Percentiles rank a stretch among this genome's conserved stretches.
Evolutionary conservation across 768 basidiomycete species (phyloP).

Genomic region (Nidularia pulvinata): DNA sequence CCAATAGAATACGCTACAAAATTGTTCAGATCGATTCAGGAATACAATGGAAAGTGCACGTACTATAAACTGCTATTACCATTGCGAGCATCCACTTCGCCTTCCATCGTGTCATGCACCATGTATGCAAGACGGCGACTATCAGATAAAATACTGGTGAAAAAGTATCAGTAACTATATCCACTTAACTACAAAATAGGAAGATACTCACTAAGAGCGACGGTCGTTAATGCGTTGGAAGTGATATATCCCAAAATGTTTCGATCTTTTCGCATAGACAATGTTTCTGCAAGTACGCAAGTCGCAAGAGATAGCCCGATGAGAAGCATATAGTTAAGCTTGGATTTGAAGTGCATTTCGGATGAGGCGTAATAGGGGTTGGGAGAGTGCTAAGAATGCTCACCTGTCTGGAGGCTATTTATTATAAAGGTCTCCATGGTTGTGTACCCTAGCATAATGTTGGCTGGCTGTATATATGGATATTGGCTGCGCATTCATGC

Average conservation of each 20-base stretch:
- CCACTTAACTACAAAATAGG: background rate
- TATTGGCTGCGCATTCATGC: no score
- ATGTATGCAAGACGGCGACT: constrained; percentile 42
- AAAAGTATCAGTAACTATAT: background rate
- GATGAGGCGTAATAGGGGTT: no score
- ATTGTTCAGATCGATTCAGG: background rate
- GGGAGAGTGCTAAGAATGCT: no score
- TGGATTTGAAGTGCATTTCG: no score
- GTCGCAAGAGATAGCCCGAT: no score
- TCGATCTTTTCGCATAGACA: no score
- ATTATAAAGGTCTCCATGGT: no score
- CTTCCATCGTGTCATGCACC: constrained; percentile 38
- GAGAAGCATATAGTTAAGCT: no score
- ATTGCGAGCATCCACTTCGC: constrained; percentile 64
- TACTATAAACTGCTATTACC: constrained; percentile 60
- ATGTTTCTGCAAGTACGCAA: no score
- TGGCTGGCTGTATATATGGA: no score
- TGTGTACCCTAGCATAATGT: no score
- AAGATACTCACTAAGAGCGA: constrained; percentile 41
- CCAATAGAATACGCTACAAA: constrained; percentile 9
- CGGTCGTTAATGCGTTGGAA: constrained; percentile 46
- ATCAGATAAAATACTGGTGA: constrained; percentile 30
- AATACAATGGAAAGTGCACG: constrained; percentile 10
- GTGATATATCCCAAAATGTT: constrained; percentile 38
- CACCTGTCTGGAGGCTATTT: no score